These are phyloP conservation scores for Apiotrichum veenhuisii DNA, from an alignment of 1,284 basidiomycete species.

Conservation along the genomic window DNA sequence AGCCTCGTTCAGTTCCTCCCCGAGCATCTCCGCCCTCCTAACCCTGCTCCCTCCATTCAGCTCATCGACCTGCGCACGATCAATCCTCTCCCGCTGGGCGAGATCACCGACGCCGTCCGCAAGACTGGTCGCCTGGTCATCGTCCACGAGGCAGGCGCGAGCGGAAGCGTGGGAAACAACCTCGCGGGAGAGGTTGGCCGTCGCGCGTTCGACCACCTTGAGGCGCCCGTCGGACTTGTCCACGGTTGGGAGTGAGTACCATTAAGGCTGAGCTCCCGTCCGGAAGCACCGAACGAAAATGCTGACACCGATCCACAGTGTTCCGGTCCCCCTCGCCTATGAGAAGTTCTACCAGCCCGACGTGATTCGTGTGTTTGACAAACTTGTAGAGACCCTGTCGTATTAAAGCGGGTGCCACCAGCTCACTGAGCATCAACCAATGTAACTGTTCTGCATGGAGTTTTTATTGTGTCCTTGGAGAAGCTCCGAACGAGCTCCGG, in stretches of 20 bases:
- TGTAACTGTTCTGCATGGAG: neutral
- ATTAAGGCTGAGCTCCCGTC: too few species aligned
- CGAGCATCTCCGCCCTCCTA: slow-evolving; percentile 61
- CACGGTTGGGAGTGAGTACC: slow-evolving; percentile 84
- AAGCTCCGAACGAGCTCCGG: too few species aligned
- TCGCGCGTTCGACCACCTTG: slow-evolving; percentile 76
- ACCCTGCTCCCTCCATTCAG: slow-evolving; percentile 59
- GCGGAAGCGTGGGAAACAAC: slow-evolving; percentile 79
- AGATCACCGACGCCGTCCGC: slow-evolving; percentile 72
- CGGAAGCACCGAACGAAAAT: neutral
- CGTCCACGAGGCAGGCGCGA: slow-evolving; percentile 83
- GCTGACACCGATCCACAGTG: slow-evolving; percentile 52
- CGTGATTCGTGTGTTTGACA: slow-evolving; percentile 73
- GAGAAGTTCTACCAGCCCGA: slow-evolving; percentile 91
- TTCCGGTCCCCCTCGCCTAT: slow-evolving; percentile 73
- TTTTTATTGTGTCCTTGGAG: neutral
- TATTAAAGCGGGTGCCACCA: too few species aligned
- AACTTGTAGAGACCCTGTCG: slow-evolving; percentile 72
- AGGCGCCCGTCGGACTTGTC: slow-evolving; percentile 80
- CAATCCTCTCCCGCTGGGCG: slow-evolving; percentile 81
- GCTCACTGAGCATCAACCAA: neutral
- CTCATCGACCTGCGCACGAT: slow-evolving; percentile 88
- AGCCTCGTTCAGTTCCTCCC: slow-evolving; percentile 69
- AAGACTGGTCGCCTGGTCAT: slow-evolving; percentile 80
- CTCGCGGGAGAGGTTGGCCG: slow-evolving; percentile 81